These are phyloP conservation scores for Hymenoscyphus linearis DNA, from an alignment of 2,329 filamentous ascomycete species.

Conservation along the genomic window DNA sequence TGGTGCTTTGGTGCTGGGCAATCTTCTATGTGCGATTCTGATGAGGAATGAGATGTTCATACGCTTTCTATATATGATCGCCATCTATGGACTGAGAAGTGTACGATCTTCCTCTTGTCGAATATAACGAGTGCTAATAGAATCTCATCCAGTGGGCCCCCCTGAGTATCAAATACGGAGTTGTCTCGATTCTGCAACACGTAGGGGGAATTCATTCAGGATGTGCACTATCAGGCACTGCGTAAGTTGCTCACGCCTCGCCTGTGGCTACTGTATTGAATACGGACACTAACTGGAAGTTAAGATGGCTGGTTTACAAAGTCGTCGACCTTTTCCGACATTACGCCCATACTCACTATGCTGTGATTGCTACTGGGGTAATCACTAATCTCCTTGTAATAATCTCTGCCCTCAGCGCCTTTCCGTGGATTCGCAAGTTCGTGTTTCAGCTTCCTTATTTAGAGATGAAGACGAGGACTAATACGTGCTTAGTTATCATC, in stretches of 20 bases:
- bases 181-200: conserved; percentile 36
- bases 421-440: conserved; percentile 40
- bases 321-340: conserved; percentile 35
- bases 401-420: conserved; percentile 37
- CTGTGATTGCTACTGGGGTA: conserved; percentile 36
- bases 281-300: conserved; percentile 11
- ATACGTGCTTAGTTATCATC: conserved; percentile 32
- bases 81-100: conserved; percentile 36
- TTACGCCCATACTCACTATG: conserved; percentile 30
- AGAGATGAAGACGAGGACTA: conserved; percentile 7
- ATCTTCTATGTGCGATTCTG: conserved; percentile 36
- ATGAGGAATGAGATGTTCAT: conserved; percentile 39
- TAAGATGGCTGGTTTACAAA: conserved; percentile 37
- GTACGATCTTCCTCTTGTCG: conserved; percentile 25
- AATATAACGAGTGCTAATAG: conserved; percentile 9
- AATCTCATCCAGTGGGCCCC: conserved; percentile 34
- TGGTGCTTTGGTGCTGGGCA: conserved; percentile 37
- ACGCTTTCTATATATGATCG: conserved; percentile 34
- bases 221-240: conserved; percentile 36
- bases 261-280: not conserved
- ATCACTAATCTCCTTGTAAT: conserved; percentile 36
- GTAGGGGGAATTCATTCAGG: conserved; percentile 40
- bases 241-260: conserved; percentile 25
- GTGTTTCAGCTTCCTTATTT: conserved; percentile 17
- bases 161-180: conserved; percentile 33